phyloP scores from a whole-genome alignment of 108 stramenopile species.

The Phaeodactylum tricornutum region DNA sequence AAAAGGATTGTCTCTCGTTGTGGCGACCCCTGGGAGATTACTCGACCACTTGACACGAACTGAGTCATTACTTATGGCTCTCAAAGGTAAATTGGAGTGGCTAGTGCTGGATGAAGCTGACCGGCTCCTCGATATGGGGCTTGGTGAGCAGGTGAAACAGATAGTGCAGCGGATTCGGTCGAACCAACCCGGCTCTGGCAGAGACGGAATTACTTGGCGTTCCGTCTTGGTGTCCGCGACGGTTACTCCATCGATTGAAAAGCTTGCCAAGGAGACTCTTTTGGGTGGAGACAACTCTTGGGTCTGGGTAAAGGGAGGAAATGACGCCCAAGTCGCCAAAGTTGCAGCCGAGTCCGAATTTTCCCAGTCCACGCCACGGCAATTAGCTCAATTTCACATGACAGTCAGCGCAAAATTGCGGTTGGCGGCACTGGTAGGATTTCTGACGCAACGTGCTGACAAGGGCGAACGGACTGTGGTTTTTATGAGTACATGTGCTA shows the following conservation, averaged over 20 bases:
- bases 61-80: conserved; percentile 50
- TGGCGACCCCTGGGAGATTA: conserved; percentile 96
- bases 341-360: conserved; percentile 14
- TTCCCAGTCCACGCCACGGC: conserved; percentile 66
- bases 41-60: conserved; percentile 92
- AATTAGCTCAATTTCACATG: conserved; percentile 84
- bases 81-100: conserved; percentile 66
- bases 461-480: conserved; percentile 70
- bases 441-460: conserved; percentile 60
- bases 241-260: conserved; percentile 49
- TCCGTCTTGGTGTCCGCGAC: conserved; percentile 88
- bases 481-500: conserved; percentile 91
- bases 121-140: conserved; percentile 89
- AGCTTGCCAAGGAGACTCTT: conserved; percentile 44
- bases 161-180: conserved; percentile 72
- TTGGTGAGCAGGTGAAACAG: conserved; percentile 83
- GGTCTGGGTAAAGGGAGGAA: conserved; percentile 43
- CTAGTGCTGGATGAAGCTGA: conserved; percentile 95
- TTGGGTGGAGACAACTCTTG: conserved; percentile 45
- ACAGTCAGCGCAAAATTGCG: conserved; percentile 86
- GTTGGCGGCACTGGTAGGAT: conserved; percentile 76
- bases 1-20: conserved; percentile 83
- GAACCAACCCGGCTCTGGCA: conserved; percentile 40
- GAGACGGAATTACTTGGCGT: conserved; percentile 38
- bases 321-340: conserved; percentile 7